phyloP scores from a whole-genome alignment of 2,329 filamentous ascomycete species.

The Fonsecaea pedrosoi region DNA sequence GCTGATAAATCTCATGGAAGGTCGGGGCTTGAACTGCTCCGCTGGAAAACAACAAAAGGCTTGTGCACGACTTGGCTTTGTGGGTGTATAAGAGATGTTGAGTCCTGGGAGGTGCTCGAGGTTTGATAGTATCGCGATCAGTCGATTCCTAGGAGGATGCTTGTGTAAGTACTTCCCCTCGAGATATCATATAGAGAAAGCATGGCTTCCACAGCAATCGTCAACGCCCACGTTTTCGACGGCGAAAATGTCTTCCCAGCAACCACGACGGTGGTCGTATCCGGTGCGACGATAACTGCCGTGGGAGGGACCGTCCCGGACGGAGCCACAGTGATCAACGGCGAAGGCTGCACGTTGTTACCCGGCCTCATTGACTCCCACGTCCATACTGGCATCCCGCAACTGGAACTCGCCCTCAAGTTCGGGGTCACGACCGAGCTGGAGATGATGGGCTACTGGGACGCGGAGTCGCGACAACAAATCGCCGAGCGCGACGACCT shows the following conservation, averaged over 20 bases:
- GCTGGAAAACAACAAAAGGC: not conserved
- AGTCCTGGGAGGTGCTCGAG: not conserved
- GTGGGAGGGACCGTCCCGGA: not conserved
- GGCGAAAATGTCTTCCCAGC: not conserved
- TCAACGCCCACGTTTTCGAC: slow-evolving; percentile 14
- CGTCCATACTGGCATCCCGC: slow-evolving; percentile 27
- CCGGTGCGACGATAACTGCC: not conserved
- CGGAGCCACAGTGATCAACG: slow-evolving; percentile 28
- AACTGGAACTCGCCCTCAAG: slow-evolving; percentile 23
- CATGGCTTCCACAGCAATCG: slow-evolving; percentile 2
- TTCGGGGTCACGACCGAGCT: slow-evolving; percentile 36
- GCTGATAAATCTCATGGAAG: not conserved
- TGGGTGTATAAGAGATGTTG: not conserved
- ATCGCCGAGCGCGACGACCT: slow-evolving; percentile 1
- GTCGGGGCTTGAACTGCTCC: not conserved
- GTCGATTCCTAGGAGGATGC: not conserved
- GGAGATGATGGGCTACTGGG: slow-evolving; percentile 37
- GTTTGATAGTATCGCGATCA: not conserved
- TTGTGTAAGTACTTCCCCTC: not conserved
- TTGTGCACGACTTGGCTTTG: not conserved
- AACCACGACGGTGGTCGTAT: not conserved
- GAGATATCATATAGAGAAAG: not conserved
- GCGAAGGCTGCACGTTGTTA: slow-evolving; percentile 32
- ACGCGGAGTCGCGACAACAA: not conserved
- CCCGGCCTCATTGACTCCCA: slow-evolving; percentile 42